These are phyloP conservation scores for Neofusicoccum sp. DNA, from an alignment of 2,329 filamentous ascomycete genomes.

Conservation along the genomic window DNA sequence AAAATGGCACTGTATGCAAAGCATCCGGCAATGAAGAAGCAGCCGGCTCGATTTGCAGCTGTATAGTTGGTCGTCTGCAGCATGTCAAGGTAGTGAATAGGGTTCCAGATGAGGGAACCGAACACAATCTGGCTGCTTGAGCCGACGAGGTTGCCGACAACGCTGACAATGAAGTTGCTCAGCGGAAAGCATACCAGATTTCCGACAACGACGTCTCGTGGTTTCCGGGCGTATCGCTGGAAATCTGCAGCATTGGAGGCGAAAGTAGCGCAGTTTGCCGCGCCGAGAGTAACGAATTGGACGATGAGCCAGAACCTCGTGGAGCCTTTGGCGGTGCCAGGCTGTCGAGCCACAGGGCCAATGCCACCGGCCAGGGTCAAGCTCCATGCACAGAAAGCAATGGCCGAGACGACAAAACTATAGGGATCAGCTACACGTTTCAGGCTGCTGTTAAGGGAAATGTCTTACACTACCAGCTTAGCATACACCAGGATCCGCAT, in stretches of 20 bases:
- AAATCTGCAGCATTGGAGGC: conserved; percentile 33
- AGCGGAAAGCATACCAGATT: conserved; percentile 43
- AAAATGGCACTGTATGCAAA: conserved; percentile 47
- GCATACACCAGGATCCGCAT: not conserved
- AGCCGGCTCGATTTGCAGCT: conserved; percentile 36
- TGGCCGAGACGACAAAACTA: too few relatives aligned
- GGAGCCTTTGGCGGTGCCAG: too few relatives aligned
- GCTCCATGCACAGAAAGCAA: too few relatives aligned
- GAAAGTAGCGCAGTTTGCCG: too few relatives aligned
- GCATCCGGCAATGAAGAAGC: conserved; percentile 42
- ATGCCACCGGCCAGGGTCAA: too few relatives aligned
- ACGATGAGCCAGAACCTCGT: too few relatives aligned
- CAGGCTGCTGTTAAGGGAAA: too few relatives aligned
- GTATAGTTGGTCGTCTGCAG: conserved; percentile 27
- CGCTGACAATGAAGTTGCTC: conserved; percentile 37
- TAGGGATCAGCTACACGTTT: too few relatives aligned
- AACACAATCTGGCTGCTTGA: conserved; percentile 32
- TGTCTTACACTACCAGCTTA: too few relatives aligned
- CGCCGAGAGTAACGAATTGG: too few relatives aligned
- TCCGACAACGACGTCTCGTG: conserved; percentile 42
- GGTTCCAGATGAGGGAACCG: conserved; percentile 38
- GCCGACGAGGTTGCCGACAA: conserved; percentile 43
- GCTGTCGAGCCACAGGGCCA: too few relatives aligned
- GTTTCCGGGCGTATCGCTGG: conserved; percentile 43
- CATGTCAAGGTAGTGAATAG: conserved; percentile 36